Evolutionary conservation across 2,329 filamentous ascomycete genomes (phyloP).

Genomic region (Aspergillus ochraceoroseus): DNA sequence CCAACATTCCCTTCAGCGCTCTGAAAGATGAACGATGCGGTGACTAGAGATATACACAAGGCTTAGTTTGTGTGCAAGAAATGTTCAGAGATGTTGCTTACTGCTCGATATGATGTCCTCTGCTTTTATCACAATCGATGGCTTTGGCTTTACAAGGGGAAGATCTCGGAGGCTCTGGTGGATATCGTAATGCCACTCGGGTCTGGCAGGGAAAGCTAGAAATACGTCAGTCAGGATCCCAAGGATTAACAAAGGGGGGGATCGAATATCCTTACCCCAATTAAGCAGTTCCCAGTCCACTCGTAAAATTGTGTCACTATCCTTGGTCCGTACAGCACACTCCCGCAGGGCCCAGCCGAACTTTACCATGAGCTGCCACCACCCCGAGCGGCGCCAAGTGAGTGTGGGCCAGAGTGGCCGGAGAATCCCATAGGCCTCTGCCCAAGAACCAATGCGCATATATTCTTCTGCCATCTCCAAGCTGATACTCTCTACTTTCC

Average conservation of each 20-base stretch:
- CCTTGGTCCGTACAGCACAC: slow-evolving; percentile 46
- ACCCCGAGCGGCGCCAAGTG: slow-evolving; percentile 57
- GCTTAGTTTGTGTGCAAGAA: slow-evolving; percentile 16
- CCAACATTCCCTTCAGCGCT: slow-evolving; percentile 56
- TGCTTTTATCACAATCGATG: slow-evolving; percentile 45
- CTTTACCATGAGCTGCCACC: slow-evolving; percentile 54
- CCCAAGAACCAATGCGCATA: slow-evolving; percentile 47
- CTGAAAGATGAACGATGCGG: slow-evolving; percentile 51
- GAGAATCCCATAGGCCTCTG: slow-evolving; percentile 50
- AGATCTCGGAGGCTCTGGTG: slow-evolving; percentile 45
- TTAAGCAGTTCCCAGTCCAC: slow-evolving; percentile 55
- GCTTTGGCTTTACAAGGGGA: slow-evolving; percentile 37
- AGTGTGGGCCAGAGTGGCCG: slow-evolving; percentile 52
- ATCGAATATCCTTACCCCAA: slow-evolving; percentile 26
- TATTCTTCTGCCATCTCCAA: slow-evolving; percentile 54
- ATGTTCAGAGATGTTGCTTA: slow-evolving; percentile 22
- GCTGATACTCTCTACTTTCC: slow-evolving; percentile 52
- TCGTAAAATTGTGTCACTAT: slow-evolving; percentile 48
- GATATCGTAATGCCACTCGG: slow-evolving; percentile 44
- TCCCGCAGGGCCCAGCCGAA: slow-evolving; percentile 53
- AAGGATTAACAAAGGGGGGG: not conserved
- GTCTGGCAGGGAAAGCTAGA: slow-evolving; percentile 35
- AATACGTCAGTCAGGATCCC: slow-evolving; percentile 2
- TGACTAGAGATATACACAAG: slow-evolving; percentile 37
- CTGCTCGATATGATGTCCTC: slow-evolving; percentile 48